phyloP scores from a whole-genome alignment of 176 grass and related monocot species.

The Musa beccarii region DNA sequence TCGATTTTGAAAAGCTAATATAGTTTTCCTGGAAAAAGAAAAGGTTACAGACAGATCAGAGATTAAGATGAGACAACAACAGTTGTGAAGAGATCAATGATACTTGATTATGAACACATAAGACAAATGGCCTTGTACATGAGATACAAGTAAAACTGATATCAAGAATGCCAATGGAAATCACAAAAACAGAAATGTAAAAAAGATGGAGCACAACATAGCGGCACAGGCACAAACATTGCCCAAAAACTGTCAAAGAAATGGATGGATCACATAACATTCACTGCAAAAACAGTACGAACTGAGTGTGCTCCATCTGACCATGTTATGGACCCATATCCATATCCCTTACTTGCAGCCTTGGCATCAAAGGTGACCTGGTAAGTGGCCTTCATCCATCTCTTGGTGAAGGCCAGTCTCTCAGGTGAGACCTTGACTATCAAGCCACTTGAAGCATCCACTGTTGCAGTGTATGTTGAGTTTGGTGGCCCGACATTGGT shows the following conservation, averaged over 20 bases:
- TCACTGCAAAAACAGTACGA: constrained; percentile 63
- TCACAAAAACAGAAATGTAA: background rate
- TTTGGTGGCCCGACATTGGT: constrained; percentile 76
- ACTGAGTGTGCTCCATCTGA: constrained; percentile 81
- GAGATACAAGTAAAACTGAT: no score
- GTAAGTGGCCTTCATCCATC: constrained; percentile 65
- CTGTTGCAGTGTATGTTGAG: constrained; percentile 40
- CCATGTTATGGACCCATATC: constrained; percentile 61
- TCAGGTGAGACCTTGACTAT: constrained; percentile 53
- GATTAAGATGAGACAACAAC: no score
- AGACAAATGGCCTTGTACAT: no score
- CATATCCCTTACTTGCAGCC: constrained; percentile 42
- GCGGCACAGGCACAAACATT: background rate
- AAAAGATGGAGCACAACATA: background rate
- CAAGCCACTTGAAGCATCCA: constrained; percentile 45
- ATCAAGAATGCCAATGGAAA: no score
- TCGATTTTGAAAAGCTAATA: no score
- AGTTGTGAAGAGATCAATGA: no score
- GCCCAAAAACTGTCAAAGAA: background rate
- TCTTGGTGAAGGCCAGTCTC: constrained; percentile 43
- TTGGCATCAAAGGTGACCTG: constrained; percentile 48
- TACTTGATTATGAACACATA: no score
- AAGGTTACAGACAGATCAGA: no score
- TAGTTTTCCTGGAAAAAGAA: no score
- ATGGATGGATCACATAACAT: constrained; percentile 41